A percentile compares a stretch with the other conserved stretches of the same genome.
These are phyloP conservation scores for Phylloporus sp. DNA, from an alignment of 768 basidiomycete species.

Conservation along the genomic window DNA sequence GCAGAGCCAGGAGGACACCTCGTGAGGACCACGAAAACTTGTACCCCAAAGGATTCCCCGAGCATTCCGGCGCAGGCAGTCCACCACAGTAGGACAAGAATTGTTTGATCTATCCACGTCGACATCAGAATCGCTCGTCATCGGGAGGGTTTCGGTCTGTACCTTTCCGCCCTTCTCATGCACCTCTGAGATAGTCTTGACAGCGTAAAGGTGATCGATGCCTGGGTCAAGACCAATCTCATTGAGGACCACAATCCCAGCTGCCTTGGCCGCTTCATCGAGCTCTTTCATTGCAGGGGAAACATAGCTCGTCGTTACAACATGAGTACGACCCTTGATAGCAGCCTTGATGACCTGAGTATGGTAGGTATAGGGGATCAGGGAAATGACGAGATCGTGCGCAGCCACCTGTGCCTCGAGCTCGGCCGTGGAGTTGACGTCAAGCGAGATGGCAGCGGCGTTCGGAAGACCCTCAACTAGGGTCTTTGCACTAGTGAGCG, in stretches of 20 bases:
- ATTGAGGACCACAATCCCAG: conserved; percentile 93
- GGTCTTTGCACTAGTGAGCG: conserved; percentile 68
- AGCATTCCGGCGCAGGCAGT: conserved; percentile 86
- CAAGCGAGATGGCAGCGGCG: conserved; percentile 73
- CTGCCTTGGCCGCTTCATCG: conserved; percentile 73
- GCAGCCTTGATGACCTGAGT: conserved; percentile 85
- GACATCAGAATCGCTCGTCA: neutral
- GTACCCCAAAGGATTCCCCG: conserved; percentile 95
- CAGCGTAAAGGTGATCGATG: conserved; percentile 89
- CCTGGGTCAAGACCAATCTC: conserved; percentile 98
- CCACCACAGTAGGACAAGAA: conserved; percentile 97
- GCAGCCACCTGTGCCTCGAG: conserved; percentile 80
- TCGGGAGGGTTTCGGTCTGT: conserved; percentile 6
- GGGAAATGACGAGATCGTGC: conserved; percentile 91
- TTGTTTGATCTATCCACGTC: conserved; percentile 61
- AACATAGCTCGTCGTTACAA: conserved; percentile 95
- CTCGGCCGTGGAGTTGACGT: conserved; percentile 65
- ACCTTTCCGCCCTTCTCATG: conserved; percentile 95
- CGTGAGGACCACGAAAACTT: conserved; percentile 99
- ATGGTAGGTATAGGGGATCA: conserved; percentile 95
- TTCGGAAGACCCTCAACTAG: conserved; percentile 66
- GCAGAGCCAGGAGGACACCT: conserved; percentile 90
- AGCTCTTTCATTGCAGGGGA: conserved; percentile 88
- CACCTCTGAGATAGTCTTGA: conserved; percentile 92
- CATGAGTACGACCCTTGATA: conserved; percentile 78